Evolutionary conservation across 495 filamentous ascomycete species (phyloP), one percentile per base, ranked within the genome.

Genomic region (Thermothielavioides terrestris): DNA sequence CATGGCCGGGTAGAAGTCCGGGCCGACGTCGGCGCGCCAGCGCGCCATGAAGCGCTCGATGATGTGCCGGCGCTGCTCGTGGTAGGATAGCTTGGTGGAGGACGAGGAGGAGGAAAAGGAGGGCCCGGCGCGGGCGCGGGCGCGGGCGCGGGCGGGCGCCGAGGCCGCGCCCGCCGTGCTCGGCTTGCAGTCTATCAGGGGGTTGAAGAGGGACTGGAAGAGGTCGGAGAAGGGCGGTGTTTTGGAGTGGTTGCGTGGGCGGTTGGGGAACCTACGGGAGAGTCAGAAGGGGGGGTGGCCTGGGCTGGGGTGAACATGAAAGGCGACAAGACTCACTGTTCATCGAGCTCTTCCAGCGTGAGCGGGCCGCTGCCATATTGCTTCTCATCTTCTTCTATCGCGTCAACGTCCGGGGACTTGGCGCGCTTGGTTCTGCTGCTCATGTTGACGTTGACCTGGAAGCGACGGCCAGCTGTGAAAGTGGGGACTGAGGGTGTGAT

Each of bases 1-100:
- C 65, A 98, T 80, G 17, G 89, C 90, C 2, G 94, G 94, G 67
- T 94, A 95, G 54, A 97, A 86, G 61, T 98, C 90, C 56, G 85
- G 72, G 39, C 92, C 92, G 18, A 94, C 89, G 38, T 94, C 84
- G 42, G 79, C 77, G 28, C 89, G 76, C 92, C 92, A 98, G 62
- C 80, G 79, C 22, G 85, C 79, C 56, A 98, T 88, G 70, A 94
- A 98, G 22, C 83, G 77, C 50, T 90, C 82, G 63, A 98, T 91
- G 56, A 97, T 85, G 57, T 81, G 79, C n/a, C 84, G 80, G 8
- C 90, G 78, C 43, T 83, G 74, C 59, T 97, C 90, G 58, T 89
- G 80, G 4, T 90, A 86, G n/a, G 82, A 84, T 17, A 82, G 68
- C 28, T 74, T 78, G 22, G 70, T n/a, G n/a, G n/a, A n/a, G n/a